Percentiles rank a stretch among this genome's conserved stretches.
Conservation (phyloP, 805 yeast genomes). For the Cyberlindnera euphorbiiphila region DNA sequence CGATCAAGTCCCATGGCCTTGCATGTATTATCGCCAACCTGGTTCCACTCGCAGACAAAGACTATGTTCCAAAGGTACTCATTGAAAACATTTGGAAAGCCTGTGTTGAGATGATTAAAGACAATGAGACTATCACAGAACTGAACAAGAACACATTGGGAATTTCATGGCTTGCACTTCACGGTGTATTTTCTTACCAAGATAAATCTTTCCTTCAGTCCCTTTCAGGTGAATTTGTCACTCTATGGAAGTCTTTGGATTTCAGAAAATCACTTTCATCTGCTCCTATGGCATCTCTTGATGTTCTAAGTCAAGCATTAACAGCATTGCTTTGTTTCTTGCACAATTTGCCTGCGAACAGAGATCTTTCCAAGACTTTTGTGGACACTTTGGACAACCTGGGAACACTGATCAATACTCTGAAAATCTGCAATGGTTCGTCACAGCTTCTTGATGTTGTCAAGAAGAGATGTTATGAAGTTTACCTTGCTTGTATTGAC, state of each 20-base stretch:
- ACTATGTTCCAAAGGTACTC: conserved; percentile 42
- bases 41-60: conserved; percentile 33
- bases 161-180: conserved; percentile 58
- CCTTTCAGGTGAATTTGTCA: conserved; percentile 54
- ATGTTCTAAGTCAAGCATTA: conserved; percentile 55
- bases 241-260: conserved; percentile 58
- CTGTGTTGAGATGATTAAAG: conserved; percentile 36
- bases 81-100: conserved; percentile 42
- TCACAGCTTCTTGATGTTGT: conserved; percentile 27
- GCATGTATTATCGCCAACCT: conserved; percentile 36
- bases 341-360: conserved; percentile 36
- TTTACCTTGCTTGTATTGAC: conserved; percentile 35
- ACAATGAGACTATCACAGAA: conserved; percentile 31
- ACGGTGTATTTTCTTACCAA: conserved; percentile 57
- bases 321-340: conserved; percentile 54
- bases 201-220: conserved; percentile 51
- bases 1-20: conserved; percentile 36
- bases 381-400: conserved; percentile 30
- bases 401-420: conserved; percentile 12
- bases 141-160: conserved; percentile 35
- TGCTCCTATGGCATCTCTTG: conserved; percentile 33
- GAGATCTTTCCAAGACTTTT: conserved; percentile 45
- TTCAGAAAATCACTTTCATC: conserved; percentile 5
- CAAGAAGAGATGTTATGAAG: conserved; percentile 42
- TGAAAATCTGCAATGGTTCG: conserved; percentile 9